phyloP scores from a whole-genome alignment of 805 yeast species.

The Kregervanrija pseudodelftensis region DNA sequence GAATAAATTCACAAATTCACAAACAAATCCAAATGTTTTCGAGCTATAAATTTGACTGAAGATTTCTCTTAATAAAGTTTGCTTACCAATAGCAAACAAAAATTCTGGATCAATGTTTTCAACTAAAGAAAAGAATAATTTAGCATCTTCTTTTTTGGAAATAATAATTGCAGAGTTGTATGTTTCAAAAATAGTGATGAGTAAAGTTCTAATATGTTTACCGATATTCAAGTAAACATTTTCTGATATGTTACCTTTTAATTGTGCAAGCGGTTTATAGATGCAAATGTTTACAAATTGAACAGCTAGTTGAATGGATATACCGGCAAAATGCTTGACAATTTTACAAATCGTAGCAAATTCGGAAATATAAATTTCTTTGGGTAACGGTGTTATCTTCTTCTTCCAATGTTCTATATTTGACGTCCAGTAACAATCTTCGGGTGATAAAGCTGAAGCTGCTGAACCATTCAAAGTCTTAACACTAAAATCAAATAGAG shows the following conservation, averaged over 20 bases:
- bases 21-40: too few species aligned
- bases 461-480: neutral
- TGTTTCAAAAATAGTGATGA: neutral
- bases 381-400: constrained; percentile 4
- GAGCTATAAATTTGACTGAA: too few species aligned
- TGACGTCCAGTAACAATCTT: constrained; percentile 7
- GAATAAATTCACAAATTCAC: too few species aligned
- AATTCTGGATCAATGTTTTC: too few species aligned
- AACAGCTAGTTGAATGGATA: neutral
- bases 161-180: neutral
- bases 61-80: too few species aligned
- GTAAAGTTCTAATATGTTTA: neutral
- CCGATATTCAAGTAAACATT: neutral
- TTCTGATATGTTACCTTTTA: too few species aligned
- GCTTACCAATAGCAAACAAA: too few species aligned
- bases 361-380: neutral
- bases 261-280: neutral
- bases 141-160: constrained; percentile 1
- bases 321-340: neutral
- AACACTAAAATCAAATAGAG: constrained; percentile 1
- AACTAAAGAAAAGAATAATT: neutral
- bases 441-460: neutral
- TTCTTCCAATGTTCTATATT: constrained; percentile 6
- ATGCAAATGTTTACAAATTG: neutral
- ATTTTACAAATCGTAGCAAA: neutral